Conservation (phyloP, 2,329 filamentous ascomycete species). For the Aspergillus puulaauensis region DNA sequence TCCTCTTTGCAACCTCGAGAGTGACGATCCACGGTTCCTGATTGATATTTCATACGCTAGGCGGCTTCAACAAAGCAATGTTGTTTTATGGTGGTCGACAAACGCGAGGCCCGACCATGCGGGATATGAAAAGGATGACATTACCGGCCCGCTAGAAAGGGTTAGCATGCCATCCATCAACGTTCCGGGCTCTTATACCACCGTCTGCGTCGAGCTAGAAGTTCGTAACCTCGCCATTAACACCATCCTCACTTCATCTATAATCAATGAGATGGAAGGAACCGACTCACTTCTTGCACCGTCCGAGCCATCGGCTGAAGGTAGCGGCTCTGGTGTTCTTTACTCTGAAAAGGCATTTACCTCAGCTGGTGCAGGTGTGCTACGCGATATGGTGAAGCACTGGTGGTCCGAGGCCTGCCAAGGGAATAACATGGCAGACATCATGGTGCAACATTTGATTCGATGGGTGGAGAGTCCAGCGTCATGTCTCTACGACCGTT, state of each 20-base stretch:
- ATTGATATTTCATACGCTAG: constrained; percentile 96
- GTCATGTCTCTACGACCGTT: constrained; percentile 92
- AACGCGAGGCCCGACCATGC: constrained; percentile 88
- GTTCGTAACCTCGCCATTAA: constrained; percentile 96
- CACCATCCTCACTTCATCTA: constrained; percentile 91
- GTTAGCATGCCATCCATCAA: constrained; percentile 93
- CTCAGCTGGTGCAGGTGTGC: constrained; percentile 82
- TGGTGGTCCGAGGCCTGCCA: constrained; percentile 97
- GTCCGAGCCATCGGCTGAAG: constrained; percentile 61
- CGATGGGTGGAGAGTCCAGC: constrained; percentile 94
- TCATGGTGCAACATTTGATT: constrained; percentile 95
- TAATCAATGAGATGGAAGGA: constrained; percentile 95
- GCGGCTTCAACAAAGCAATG: constrained; percentile 82
- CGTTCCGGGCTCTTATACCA: constrained; percentile 88
- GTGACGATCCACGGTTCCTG: constrained; percentile 88
- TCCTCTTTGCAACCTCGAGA: constrained; percentile 91
- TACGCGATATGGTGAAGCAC: constrained; percentile 96
- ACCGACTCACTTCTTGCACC: constrained; percentile 84
- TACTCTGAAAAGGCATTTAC: constrained; percentile 89
- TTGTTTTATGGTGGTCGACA: constrained; percentile 95
- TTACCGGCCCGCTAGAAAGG: constrained; percentile 76
- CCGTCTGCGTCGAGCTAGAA: constrained; percentile 93
- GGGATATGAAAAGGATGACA: constrained; percentile 90
- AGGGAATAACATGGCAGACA: constrained; percentile 90
- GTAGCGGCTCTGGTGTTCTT: constrained; percentile 65